Percentiles rank a stretch among this genome's conserved stretches.
Evolutionary conservation across 768 basidiomycete genomes (phyloP).

Genomic region (Suillus occidentalis): DNA sequence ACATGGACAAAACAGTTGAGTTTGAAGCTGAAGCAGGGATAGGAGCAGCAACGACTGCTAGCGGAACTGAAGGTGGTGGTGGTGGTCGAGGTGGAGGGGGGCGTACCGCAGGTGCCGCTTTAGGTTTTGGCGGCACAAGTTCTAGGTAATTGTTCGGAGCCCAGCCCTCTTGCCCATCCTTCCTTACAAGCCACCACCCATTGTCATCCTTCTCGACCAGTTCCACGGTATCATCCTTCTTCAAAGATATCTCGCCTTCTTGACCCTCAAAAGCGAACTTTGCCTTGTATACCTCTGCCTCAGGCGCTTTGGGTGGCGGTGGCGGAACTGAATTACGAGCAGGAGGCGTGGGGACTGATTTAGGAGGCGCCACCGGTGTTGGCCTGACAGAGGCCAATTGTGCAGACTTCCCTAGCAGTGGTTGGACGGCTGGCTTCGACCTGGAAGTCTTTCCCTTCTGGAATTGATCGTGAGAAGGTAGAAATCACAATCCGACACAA

Average conservation of each 20-base stretch:
- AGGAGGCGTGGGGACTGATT: constrained; percentile 40
- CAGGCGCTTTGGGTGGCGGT: constrained; percentile 57
- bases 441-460: constrained; percentile 47
- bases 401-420: constrained; percentile 60
- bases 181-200: constrained; percentile 98
- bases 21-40: constrained; percentile 31
- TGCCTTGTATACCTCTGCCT: constrained; percentile 76
- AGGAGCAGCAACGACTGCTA: constrained; percentile 35
- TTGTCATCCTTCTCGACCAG: constrained; percentile 90
- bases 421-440: constrained; percentile 46
- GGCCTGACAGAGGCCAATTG: constrained; percentile 35
- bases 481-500: background rate
- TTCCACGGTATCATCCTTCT: constrained; percentile 91
- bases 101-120: constrained; percentile 65
- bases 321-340: constrained; percentile 49
- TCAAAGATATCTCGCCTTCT: constrained; percentile 85
- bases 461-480: constrained; percentile 11
- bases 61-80: constrained; percentile 44
- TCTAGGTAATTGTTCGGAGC: constrained; percentile 94
- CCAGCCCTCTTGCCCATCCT: constrained; percentile 83
- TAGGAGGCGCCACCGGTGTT: constrained; percentile 29
- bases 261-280: constrained; percentile 94
- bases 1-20: constrained; percentile 34
- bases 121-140: constrained; percentile 65
- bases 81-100: constrained; percentile 57